These are phyloP conservation scores for Colletotrichum sp. DNA, from an alignment of 2,329 filamentous ascomycete genomes.

Conservation along the genomic window DNA sequence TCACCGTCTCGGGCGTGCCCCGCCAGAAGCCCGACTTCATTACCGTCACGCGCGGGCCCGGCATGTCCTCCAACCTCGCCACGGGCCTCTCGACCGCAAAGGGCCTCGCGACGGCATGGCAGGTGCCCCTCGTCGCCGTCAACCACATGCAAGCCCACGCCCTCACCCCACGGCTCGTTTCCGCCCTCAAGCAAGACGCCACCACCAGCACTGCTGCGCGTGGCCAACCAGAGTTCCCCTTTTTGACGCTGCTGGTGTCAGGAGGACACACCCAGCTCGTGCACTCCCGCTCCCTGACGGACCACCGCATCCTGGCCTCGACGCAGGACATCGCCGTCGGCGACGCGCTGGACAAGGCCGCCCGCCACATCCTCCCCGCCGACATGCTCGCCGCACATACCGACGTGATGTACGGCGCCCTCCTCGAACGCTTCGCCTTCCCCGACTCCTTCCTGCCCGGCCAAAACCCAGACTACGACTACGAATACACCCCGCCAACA, in stretches of 20 bases:
- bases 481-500: slow-evolving; percentile 62
- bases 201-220: not conserved
- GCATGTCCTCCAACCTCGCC: slow-evolving; percentile 80
- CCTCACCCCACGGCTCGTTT: slow-evolving; percentile 80
- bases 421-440: slow-evolving; percentile 83
- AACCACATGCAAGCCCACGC: slow-evolving; percentile 99
- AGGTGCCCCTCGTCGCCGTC: slow-evolving; percentile 81
- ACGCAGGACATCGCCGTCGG: slow-evolving; percentile 87
- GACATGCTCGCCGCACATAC: slow-evolving; percentile 56
- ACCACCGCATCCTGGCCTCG: slow-evolving; percentile 75
- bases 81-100: slow-evolving; percentile 86
- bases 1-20: slow-evolving; percentile 6
- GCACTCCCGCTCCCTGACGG: slow-evolving; percentile 68
- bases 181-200: slow-evolving; percentile 55
- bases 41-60: slow-evolving; percentile 88
- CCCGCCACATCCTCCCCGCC: slow-evolving; percentile 74
- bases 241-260: slow-evolving; percentile 86
- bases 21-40: slow-evolving; percentile 75
- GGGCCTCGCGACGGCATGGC: slow-evolving; percentile 83
- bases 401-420: slow-evolving; percentile 79
- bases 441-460: slow-evolving; percentile 34
- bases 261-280: slow-evolving; percentile 92
- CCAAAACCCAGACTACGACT: slow-evolving; percentile 32
- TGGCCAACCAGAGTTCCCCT: slow-evolving; percentile 71
- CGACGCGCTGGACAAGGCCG: slow-evolving; percentile 87